Evolutionary conservation across 2,329 filamentous ascomycete species (phyloP).

Genomic region (Ophiobolus disseminans): DNA sequence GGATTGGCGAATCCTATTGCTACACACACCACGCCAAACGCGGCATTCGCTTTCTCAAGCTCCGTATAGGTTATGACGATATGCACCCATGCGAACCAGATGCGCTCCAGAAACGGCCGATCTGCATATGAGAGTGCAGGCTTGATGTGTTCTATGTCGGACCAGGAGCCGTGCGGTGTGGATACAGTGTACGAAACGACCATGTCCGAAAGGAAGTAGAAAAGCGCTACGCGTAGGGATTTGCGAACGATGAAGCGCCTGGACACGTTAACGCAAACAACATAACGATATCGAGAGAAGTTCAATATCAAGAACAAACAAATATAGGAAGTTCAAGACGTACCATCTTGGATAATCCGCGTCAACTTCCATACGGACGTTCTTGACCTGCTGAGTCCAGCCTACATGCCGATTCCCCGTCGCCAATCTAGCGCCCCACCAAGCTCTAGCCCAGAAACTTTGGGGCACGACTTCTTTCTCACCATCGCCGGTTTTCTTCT

Average conservation of each 20-base stretch:
- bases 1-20: constrained; percentile 23
- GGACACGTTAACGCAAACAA: neutral
- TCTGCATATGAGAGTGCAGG: neutral
- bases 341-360: constrained; percentile 29
- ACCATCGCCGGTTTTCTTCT: constrained; percentile 1
- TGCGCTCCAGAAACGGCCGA: constrained; percentile 16
- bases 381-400: constrained; percentile 39
- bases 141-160: constrained; percentile 19
- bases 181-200: constrained; percentile 24
- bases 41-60: constrained; percentile 22
- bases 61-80: constrained; percentile 26
- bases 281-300: neutral
- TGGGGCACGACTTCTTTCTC: constrained; percentile 1
- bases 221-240: constrained; percentile 12
- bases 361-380: constrained; percentile 27
- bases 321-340: neutral
- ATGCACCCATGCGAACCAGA: constrained; percentile 26
- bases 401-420: constrained; percentile 29
- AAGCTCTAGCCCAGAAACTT: constrained; percentile 19
- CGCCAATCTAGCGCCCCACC: constrained; percentile 28
- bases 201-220: constrained; percentile 21
- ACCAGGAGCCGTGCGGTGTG: constrained; percentile 30
- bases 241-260: constrained; percentile 34
- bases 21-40: constrained; percentile 24
- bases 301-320: neutral